These are phyloP conservation scores for Suillus americanus DNA, from an alignment of 768 basidiomycete genomes.

Conservation along the genomic window DNA sequence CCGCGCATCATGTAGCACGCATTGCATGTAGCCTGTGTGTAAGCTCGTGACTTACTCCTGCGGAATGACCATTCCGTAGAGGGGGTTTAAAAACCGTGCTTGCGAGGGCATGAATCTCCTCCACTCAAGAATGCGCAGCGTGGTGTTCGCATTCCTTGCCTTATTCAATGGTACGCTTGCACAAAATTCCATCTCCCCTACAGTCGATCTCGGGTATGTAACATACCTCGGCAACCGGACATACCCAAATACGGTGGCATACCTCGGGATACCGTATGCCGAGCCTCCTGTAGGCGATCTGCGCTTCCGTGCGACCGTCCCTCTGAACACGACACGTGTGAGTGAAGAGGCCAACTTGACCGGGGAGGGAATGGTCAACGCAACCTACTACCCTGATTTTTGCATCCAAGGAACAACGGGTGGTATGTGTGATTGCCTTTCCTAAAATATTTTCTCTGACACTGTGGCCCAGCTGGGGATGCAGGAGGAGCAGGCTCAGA, in stretches of 20 bases:
- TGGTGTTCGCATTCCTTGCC: conserved; percentile 21
- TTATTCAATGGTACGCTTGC: conserved; percentile 10
- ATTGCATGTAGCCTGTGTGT: neutral
- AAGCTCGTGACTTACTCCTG: neutral
- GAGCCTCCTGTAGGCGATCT: conserved; percentile 44
- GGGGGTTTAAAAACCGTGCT: neutral
- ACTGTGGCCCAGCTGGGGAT: conserved; percentile 44
- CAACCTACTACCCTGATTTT: conserved; percentile 53
- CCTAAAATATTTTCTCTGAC: neutral
- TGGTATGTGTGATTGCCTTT: conserved; percentile 26
- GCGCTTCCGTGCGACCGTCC: conserved; percentile 48
- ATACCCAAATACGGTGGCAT: conserved; percentile 54
- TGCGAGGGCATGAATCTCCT: neutral
- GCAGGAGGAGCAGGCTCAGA: conserved; percentile 66
- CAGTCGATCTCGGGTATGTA: conserved; percentile 60
- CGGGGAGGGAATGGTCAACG: conserved; percentile 44
- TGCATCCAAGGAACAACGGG: conserved; percentile 61
- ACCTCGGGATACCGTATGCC: conserved; percentile 49
- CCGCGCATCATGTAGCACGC: neutral
- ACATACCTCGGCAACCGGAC: conserved; percentile 53
- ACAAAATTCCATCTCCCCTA: conserved; percentile 13
- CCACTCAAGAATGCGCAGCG: conserved; percentile 6
- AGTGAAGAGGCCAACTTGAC: conserved; percentile 25
- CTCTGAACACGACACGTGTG: conserved; percentile 50
- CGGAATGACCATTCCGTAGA: neutral